A percentile compares a stretch with the other conserved stretches of the same genome.
Conservation (phyloP, 371 early-diverging fungal species). For the Capillidium rhysosporum region DNA sequence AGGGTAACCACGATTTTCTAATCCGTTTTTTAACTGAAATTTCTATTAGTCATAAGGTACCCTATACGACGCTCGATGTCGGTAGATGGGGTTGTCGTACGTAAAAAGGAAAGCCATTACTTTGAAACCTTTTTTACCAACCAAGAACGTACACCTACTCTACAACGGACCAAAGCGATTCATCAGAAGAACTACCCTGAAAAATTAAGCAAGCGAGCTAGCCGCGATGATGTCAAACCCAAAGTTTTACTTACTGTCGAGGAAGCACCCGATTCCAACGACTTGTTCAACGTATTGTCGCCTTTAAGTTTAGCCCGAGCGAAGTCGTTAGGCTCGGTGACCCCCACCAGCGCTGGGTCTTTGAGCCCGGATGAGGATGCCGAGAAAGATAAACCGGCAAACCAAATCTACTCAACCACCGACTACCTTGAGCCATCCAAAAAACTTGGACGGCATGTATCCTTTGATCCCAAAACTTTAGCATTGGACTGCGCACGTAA, state of each 20-base stretch:
- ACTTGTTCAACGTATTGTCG: not conserved
- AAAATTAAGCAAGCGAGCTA: not conserved
- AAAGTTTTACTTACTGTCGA: not conserved
- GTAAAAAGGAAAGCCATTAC: conserved; percentile 7
- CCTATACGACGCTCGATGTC: conserved; percentile 1
- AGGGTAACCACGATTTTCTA: conserved; percentile 14
- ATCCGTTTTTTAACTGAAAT: not conserved
- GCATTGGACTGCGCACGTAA: conserved; percentile 15
- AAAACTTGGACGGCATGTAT: conserved; percentile 10
- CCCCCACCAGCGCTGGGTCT: not conserved
- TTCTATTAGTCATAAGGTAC: not conserved
- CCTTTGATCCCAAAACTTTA: conserved; percentile 16
- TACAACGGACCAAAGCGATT: not conserved
- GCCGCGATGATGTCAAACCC: not conserved
- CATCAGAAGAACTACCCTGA: not conserved
- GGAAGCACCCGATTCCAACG: not conserved
- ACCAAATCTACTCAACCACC: not conserved
- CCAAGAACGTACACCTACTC: not conserved
- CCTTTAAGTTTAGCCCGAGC: not conserved
- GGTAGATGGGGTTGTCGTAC: conserved; percentile 1
- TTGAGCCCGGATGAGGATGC: not conserved
- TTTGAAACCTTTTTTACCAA: conserved; percentile 5
- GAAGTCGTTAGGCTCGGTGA: not conserved
- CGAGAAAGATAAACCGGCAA: not conserved
- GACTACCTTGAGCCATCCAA: not conserved